These are phyloP conservation scores for Pyronema domesticum DNA, from an alignment of 495 filamentous ascomycete species.

Conservation along the genomic window DNA sequence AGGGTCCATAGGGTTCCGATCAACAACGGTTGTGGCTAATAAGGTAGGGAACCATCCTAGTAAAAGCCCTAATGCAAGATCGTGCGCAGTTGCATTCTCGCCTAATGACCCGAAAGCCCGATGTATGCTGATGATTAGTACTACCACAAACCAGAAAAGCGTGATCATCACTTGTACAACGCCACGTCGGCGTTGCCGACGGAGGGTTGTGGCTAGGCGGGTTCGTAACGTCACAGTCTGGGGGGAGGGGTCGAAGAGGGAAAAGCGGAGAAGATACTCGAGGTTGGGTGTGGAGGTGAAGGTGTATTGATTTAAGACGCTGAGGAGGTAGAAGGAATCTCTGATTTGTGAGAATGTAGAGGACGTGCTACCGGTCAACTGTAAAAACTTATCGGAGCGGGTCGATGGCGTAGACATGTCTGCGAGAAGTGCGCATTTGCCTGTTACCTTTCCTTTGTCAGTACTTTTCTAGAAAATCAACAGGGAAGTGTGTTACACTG, in stretches of 20 bases:
- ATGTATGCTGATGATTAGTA: conserved; percentile 30
- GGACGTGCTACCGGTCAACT: conserved; percentile 7
- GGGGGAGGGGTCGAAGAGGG: conserved; percentile 8
- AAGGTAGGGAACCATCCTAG: conserved; percentile 35
- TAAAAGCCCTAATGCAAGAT: conserved; percentile 32
- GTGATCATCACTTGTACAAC: conserved; percentile 12
- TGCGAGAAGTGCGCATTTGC: conserved; percentile 31
- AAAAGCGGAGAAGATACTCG: conserved; percentile 9
- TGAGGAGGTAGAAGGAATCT: conserved; percentile 31
- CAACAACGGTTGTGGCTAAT: conserved; percentile 30
- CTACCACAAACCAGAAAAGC: conserved; percentile 17
- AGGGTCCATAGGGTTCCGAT: conserved; percentile 32
- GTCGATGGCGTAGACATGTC: conserved; percentile 27
- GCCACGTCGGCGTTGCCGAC: conserved; percentile 5
- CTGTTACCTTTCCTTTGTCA: conserved; percentile 21
- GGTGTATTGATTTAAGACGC: conserved; percentile 30
- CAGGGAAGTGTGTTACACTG: conserved; percentile 5
- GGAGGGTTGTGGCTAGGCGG: not conserved
- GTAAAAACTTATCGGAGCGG: too few relatives aligned
- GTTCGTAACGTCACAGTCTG: conserved; percentile 1
- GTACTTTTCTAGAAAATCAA: not conserved
- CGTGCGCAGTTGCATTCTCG: conserved; percentile 28
- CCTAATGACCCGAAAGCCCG: conserved; percentile 29
- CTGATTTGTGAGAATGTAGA: conserved; percentile 28
- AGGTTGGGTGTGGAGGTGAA: not conserved